phyloP scores from a whole-genome alignment of 2,329 filamentous ascomycete species.

The Penicillium palitans region DNA sequence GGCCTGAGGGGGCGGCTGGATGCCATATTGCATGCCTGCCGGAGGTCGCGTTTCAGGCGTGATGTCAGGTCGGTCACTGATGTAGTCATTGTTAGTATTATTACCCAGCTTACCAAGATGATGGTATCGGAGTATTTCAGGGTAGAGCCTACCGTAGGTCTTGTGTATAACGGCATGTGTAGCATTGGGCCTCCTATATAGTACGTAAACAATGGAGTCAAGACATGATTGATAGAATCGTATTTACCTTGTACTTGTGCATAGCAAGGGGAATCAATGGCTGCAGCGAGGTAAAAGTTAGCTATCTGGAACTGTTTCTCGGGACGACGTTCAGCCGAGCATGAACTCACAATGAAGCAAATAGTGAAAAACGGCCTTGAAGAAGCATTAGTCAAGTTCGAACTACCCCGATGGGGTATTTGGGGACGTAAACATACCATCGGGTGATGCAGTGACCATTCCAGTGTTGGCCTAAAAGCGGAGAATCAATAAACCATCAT shows the following conservation, averaged over 20 bases:
- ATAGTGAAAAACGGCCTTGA: conserved; percentile 48
- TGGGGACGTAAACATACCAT: conserved; percentile 35
- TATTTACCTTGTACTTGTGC: conserved; percentile 43
- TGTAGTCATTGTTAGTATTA: background rate
- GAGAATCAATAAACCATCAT: background rate
- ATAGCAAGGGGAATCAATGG: conserved; percentile 41
- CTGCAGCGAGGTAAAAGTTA: conserved; percentile 24
- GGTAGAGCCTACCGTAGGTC: conserved; percentile 34
- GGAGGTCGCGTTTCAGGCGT: conserved; percentile 40
- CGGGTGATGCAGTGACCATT: conserved; percentile 46
- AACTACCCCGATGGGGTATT: background rate
- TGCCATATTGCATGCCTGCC: conserved; percentile 28
- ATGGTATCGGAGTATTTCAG: background rate
- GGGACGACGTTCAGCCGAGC: background rate
- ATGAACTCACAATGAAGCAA: conserved; percentile 43
- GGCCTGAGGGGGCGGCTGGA: conserved; percentile 28
- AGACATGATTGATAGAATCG: background rate
- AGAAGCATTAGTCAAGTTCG: conserved; percentile 10
- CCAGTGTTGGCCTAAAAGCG: conserved; percentile 43
- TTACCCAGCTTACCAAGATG: background rate
- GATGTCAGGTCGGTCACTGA: conserved; percentile 41
- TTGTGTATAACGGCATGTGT: conserved; percentile 41
- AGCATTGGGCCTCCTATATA: conserved; percentile 40
- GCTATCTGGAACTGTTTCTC: conserved; percentile 1
- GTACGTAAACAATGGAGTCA: background rate